Percentiles rank a stretch among this genome's conserved stretches.
Evolutionary conservation across 768 basidiomycete genomes (phyloP).

Genomic region (Pholiota microspora): DNA sequence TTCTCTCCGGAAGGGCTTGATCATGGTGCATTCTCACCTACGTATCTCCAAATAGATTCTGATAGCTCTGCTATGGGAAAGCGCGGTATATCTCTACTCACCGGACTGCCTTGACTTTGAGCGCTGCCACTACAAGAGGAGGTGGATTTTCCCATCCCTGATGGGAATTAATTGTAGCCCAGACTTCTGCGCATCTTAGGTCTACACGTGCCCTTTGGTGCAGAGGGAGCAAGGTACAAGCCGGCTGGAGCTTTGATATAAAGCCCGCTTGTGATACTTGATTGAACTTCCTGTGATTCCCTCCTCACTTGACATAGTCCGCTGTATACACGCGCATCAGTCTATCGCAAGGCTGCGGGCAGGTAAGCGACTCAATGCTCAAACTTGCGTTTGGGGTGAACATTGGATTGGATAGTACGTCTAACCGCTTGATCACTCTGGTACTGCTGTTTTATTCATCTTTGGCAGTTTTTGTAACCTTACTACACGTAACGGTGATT

Average conservation of each 20-base stretch:
- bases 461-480: conserved; percentile 7
- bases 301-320: background rate
- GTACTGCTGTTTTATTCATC: background rate
- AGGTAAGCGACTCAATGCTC: background rate
- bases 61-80: background rate
- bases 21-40: background rate
- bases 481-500: conserved; percentile 15
- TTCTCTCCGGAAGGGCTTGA: background rate
- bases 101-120: background rate
- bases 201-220: background rate
- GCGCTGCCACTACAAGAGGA: background rate
- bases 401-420: background rate
- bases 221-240: background rate
- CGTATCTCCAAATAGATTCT: background rate
- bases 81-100: background rate
- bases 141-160: background rate
- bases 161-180: background rate
- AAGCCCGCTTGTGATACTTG: background rate
- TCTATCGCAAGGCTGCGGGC: background rate
- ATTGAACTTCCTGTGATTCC: background rate
- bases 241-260: background rate
- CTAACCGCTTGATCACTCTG: background rate
- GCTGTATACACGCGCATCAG: background rate
- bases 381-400: background rate
- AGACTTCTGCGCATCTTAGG: background rate